Conservation (phyloP, 768 basidiomycete genomes). For the Lactifluus rugatus region DNA sequence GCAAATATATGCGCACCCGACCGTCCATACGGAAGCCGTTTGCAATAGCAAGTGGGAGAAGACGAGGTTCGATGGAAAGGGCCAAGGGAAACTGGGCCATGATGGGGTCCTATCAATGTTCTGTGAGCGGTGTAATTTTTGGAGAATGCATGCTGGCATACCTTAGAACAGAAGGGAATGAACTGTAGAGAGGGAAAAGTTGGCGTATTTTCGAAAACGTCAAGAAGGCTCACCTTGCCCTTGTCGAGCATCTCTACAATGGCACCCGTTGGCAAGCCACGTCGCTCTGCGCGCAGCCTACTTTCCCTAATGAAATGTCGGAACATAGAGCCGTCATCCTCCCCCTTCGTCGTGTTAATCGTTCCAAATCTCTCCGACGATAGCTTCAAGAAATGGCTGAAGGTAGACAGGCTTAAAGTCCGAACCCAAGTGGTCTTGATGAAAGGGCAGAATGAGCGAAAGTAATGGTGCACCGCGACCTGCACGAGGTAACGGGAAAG, state of each 20-base stretch:
- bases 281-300: constrained; percentile 48
- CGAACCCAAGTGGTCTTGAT: constrained; percentile 71
- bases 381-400: constrained; percentile 52
- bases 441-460: constrained; percentile 61
- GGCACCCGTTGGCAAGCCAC: constrained; percentile 51
- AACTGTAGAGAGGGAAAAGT: constrained; percentile 37
- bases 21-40: constrained; percentile 76
- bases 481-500: constrained; percentile 73
- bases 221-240: constrained; percentile 45
- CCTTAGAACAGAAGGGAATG: constrained; percentile 67
- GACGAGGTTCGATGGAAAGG: constrained; percentile 64
- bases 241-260: constrained; percentile 58
- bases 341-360: constrained; percentile 60
- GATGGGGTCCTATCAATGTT: constrained; percentile 51
- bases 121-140: not conserved
- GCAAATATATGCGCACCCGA: constrained; percentile 39
- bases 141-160: constrained; percentile 23
- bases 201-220: constrained; percentile 2
- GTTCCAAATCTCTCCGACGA: constrained; percentile 52
- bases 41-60: constrained; percentile 58
- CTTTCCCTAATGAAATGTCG: constrained; percentile 59
- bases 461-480: constrained; percentile 71
- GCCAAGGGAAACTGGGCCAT: constrained; percentile 70
- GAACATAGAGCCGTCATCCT: constrained; percentile 67
- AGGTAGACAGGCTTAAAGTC: constrained; percentile 48